A percentile compares a stretch with the other conserved stretches of the same genome.
These are phyloP conservation scores for Calycina marina DNA, from an alignment of 2,329 filamentous ascomycete species.

Conservation along the genomic window DNA sequence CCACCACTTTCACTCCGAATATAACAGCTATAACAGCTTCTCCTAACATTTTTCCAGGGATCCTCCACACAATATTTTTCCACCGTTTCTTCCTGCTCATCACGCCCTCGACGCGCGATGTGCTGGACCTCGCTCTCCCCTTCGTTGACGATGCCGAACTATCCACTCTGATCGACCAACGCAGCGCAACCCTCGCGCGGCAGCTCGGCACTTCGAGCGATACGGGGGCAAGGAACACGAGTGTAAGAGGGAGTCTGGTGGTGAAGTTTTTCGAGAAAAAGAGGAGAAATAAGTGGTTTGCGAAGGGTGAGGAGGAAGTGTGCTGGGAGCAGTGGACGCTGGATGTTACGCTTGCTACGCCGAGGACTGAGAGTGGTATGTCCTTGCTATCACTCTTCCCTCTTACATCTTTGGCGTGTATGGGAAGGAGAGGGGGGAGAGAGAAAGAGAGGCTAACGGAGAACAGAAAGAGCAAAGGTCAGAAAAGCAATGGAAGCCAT, in stretches of 20 bases:
- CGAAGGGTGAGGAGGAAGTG: slow-evolving; percentile 76
- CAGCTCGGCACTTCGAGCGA: slow-evolving; percentile 51
- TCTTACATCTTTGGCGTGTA: no score
- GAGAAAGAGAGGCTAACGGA: slow-evolving; percentile 3
- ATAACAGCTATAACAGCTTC: slow-evolving; percentile 2
- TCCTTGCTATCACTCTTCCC: slow-evolving; percentile 7
- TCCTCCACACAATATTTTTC: slow-evolving; percentile 97
- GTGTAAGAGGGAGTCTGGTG: slow-evolving; percentile 62
- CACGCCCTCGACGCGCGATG: slow-evolving; percentile 67
- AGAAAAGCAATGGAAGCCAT: slow-evolving; percentile 83
- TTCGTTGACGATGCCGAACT: slow-evolving; percentile 83
- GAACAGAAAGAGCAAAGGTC: slow-evolving; percentile 68
- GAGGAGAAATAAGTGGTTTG: slow-evolving; percentile 66
- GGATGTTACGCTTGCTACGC: slow-evolving; percentile 83
- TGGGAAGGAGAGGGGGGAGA: no score
- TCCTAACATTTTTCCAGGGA: slow-evolving; percentile 38
- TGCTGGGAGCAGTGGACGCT: slow-evolving; percentile 96
- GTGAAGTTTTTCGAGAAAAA: slow-evolving; percentile 95
- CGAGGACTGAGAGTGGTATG: slow-evolving; percentile 75
- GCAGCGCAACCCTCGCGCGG: slow-evolving; percentile 63
- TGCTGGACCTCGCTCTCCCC: slow-evolving; percentile 80
- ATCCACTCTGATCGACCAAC: slow-evolving; percentile 84
- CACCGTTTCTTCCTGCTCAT: slow-evolving; percentile 91
- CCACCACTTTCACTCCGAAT: no score
- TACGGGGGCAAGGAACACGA: slow-evolving; percentile 27